Base-by-base conservation (phyloP, 768 basidiomycete genomes). In the Leccinum disarticulatum region DNA sequence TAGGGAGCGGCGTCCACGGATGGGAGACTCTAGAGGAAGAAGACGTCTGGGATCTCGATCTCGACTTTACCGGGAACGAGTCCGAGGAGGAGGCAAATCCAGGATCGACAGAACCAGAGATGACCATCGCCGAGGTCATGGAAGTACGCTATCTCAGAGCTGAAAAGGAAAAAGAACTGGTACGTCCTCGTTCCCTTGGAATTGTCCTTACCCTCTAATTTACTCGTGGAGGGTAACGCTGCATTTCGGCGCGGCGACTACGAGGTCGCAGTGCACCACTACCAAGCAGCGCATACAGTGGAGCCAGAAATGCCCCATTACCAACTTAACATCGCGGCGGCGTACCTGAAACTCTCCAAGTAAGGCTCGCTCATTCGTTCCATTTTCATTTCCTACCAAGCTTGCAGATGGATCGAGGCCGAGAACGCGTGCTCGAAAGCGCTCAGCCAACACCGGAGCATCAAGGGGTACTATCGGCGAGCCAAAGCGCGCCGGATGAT, bases 1-100 rank as follows among this genome's bases (percentile, higher is more conserved):
- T 60, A 79, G 77, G 78, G 13, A 85, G 82, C 55, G 88, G 88
- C 4, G 78, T 90, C 3, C 81, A 77, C 65, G 87, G 87, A 1
- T 91, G 89, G 88, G 87, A 85, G 65, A 87, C 87, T 11, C 81
- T 83, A 59, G 86, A 88, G 50, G 88, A 90, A 63, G 88, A 90
- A 61, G 88, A 91, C 63, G 80, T 88, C 8, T 90, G 88, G 89
- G 87, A 87, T 59, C 72, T 86, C 31, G 85, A 86, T 55, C 74
- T 90, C 8, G 87, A 90, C 68, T 88, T 87, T 67, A 83, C 82
- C 0, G 80, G 77, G 5, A 67, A 76, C 59, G 85, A 85, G 46
- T 76, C 80, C 0, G 84, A 84, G 41, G 83, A 82, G 56, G 76
- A 76, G 25, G 68, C 76, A 10, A 82, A 84, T 48, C 67, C 70